Evolutionary conservation across 1,139 yeast species (phyloP).

Genomic region (Kluyveromyces sp.): DNA sequence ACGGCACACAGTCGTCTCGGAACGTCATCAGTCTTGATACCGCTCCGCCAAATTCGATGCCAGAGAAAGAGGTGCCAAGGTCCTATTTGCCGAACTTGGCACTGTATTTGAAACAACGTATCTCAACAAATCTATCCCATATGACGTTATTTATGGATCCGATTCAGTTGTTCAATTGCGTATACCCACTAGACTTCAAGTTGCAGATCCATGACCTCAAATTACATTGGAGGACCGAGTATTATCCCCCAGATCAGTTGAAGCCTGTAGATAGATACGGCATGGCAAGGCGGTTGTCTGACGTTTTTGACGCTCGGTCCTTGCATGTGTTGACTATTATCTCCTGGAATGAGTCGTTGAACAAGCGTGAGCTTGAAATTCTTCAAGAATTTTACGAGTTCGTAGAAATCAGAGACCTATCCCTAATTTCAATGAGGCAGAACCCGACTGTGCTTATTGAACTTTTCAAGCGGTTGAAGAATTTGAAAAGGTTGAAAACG

Average conservation of each 20-base stretch:
- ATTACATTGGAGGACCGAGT: slow-evolving; percentile 37
- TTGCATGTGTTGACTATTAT: slow-evolving; percentile 35
- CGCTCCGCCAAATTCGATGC: slow-evolving; percentile 38
- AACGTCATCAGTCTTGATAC: slow-evolving; percentile 34
- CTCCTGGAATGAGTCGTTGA: slow-evolving; percentile 36
- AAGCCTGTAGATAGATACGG: slow-evolving; percentile 13
- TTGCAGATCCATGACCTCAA: slow-evolving; percentile 34
- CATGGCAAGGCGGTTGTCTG: slow-evolving; percentile 26
- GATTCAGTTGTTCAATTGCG: slow-evolving; percentile 31
- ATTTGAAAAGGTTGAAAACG: slow-evolving; percentile 35
- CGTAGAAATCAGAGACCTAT: slow-evolving; percentile 33
- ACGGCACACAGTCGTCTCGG: slow-evolving; percentile 21
- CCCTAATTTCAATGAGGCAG: slow-evolving; percentile 36
- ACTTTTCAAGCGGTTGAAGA: slow-evolving; percentile 26
- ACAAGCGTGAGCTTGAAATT: slow-evolving; percentile 30
- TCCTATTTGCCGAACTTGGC: slow-evolving; percentile 30
- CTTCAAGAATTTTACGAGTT: slow-evolving; percentile 34
- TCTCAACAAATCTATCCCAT: slow-evolving; percentile 27
- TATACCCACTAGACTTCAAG: slow-evolving; percentile 27
- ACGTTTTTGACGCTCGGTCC: slow-evolving; percentile 32
- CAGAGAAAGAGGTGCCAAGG: slow-evolving; percentile 28
- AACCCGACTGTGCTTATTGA: slow-evolving; percentile 29
- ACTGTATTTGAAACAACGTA: slow-evolving; percentile 25
- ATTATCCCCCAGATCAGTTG: slow-evolving; percentile 29
- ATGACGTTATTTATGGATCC: slow-evolving; percentile 36